phyloP scores from a whole-genome alignment of 2,329 filamentous ascomycete genomes.

The Fusarium graminum region DNA sequence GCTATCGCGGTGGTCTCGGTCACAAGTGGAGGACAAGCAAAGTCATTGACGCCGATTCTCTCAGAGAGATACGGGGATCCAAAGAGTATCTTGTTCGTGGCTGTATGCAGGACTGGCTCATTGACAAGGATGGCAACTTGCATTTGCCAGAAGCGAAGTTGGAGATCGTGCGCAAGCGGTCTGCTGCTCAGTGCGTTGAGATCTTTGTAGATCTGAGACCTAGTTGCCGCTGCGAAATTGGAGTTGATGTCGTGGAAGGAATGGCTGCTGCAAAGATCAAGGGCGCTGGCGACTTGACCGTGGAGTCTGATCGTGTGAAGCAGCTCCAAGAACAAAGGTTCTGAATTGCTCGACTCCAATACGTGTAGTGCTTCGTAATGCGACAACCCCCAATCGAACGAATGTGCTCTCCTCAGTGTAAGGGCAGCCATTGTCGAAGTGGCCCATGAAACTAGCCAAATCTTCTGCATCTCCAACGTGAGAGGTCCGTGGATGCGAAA shows the following conservation, averaged over 20 bases:
- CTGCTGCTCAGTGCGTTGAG: slow-evolving; percentile 19
- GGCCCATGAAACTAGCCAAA: slow-evolving; percentile 27
- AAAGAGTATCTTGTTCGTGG: slow-evolving; percentile 33
- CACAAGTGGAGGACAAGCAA: slow-evolving; percentile 14
- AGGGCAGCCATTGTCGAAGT: slow-evolving; percentile 24
- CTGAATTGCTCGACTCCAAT: slow-evolving; percentile 6
- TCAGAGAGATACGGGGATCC: slow-evolving; percentile 25
- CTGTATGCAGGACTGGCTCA: slow-evolving; percentile 26
- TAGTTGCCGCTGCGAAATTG: not conserved
- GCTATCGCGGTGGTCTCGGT: slow-evolving; percentile 11
- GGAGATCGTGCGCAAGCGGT: slow-evolving; percentile 11
- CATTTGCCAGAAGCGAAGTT: slow-evolving; percentile 33
- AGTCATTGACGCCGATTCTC: slow-evolving; percentile 31
- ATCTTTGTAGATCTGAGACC: not conserved
- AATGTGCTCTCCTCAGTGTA: slow-evolving; percentile 8
- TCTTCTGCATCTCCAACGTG: slow-evolving; percentile 27
- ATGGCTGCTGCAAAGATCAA: slow-evolving; percentile 19
- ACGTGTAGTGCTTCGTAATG: slow-evolving; percentile 22
- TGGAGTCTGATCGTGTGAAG: slow-evolving; percentile 21
- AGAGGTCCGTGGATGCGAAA: slow-evolving; percentile 25
- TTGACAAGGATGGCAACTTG: slow-evolving; percentile 20
- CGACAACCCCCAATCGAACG: slow-evolving; percentile 19
- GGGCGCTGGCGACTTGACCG: slow-evolving; percentile 1
- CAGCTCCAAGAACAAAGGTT: slow-evolving; percentile 26
- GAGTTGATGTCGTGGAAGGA: slow-evolving; percentile 15